phyloP scores from a whole-genome alignment of 805 yeast genomes.

The Schwanniomyces sp. region DNA sequence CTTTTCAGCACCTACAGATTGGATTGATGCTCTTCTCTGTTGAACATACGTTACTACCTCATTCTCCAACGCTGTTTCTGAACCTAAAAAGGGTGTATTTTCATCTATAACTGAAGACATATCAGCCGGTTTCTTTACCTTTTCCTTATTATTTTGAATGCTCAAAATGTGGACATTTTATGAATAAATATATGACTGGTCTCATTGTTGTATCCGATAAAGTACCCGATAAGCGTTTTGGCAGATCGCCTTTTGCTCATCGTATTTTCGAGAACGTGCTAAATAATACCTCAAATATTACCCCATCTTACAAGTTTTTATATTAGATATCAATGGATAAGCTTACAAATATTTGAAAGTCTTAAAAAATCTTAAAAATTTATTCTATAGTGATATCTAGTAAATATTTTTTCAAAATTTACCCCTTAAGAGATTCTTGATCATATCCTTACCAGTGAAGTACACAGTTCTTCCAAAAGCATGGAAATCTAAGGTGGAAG shows the following conservation, averaged over 20 bases:
- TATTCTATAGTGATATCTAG: not conserved
- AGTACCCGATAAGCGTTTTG: not conserved
- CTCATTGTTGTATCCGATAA: not conserved
- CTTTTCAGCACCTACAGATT: conserved; percentile 24
- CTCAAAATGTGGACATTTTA: not conserved
- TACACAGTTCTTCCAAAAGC: conserved; percentile 69
- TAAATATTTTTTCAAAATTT: conserved; percentile 51
- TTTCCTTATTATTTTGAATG: not conserved
- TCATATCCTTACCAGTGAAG: conserved; percentile 80
- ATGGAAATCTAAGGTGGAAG: conserved; percentile 76
- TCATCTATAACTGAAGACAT: conserved; percentile 6
- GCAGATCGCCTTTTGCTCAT: not conserved
- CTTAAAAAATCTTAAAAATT: not conserved
- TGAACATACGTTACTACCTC: conserved; percentile 41
- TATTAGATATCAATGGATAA: not conserved
- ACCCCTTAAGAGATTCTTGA: conserved; percentile 61
- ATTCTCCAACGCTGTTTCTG: conserved; percentile 25
- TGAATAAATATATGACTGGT: not conserved
- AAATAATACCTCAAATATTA: not conserved
- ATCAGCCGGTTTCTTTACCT: not conserved
- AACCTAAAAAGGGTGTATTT: conserved; percentile 13
- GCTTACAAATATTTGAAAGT: not conserved
- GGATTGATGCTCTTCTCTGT: conserved; percentile 39
- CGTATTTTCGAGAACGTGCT: not conserved
- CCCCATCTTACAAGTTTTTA: not conserved